These are phyloP conservation scores for Coprinopsis sp. DNA, from an alignment of 768 basidiomycete genomes.

Conservation along the genomic window DNA sequence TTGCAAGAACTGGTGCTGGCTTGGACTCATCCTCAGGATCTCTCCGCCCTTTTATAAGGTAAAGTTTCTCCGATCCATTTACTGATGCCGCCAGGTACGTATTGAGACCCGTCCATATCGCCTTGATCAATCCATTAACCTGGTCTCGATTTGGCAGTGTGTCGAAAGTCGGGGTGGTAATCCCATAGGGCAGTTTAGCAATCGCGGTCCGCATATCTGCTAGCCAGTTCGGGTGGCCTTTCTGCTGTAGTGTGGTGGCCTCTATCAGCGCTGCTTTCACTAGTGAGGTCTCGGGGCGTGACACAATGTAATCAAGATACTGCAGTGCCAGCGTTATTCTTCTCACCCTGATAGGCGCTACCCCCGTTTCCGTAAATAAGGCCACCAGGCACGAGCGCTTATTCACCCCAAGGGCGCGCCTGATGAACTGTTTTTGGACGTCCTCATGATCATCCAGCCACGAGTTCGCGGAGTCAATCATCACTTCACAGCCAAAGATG, in stretches of 20 bases:
- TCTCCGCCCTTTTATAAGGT: not conserved
- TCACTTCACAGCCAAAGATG: slow-evolving; percentile 2
- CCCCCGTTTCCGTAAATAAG: slow-evolving; percentile 23
- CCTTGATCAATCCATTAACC: too few relatives aligned
- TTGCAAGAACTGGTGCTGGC: not conserved
- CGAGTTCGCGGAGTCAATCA: not conserved
- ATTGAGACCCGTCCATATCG: too few relatives aligned
- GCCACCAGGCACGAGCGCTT: slow-evolving; percentile 10
- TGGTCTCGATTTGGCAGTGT: too few relatives aligned
- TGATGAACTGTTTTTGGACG: slow-evolving; percentile 18
- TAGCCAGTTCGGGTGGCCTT: not conserved
- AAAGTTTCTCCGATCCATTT: too few relatives aligned
- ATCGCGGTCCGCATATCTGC: not conserved
- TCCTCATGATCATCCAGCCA: slow-evolving; percentile 8
- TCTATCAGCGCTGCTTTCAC: slow-evolving; percentile 2
- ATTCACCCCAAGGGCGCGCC: slow-evolving; percentile 19
- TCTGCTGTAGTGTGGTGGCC: not conserved
- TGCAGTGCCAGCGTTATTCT: slow-evolving; percentile 14
- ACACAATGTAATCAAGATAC: slow-evolving; percentile 16
- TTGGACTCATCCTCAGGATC: not conserved
- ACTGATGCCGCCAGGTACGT: too few relatives aligned
- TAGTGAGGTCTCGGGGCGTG: slow-evolving; percentile 2
- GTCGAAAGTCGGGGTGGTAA: too few relatives aligned
- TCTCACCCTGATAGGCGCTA: slow-evolving; percentile 18
- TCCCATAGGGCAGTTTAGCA: not conserved